Base-by-base conservation (phyloP, 768 basidiomycete species). In the Tulasnella sp. region DNA sequence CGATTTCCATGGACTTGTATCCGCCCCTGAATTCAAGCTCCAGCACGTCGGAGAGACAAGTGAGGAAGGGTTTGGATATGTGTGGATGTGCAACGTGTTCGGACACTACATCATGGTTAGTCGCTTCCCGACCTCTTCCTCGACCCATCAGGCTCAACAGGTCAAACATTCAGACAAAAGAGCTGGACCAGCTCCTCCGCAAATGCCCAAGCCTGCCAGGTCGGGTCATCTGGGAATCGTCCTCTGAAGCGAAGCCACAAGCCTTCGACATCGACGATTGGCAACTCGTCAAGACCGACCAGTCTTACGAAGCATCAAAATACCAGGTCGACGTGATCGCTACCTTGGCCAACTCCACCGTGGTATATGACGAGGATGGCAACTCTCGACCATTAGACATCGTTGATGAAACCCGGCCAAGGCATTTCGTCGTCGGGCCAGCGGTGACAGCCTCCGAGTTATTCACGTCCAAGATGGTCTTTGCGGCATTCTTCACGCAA, bases 21-120 rank as follows among this genome's bases (percentile, higher is more conserved):
- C 91, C 7, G 79, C 85, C 4, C 93, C 93, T 1, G 81, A 76
- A 19, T 94, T 84, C 84, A 89, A 91, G 82, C 79, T 87, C 5
- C 93, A 96, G 83, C 84, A 87, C 39, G 83, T 80, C 16, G 93
- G 92, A 10, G 88, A 91, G 81, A 82, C 88, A 74, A 93, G 90
- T 81, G 85, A 85, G 5, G 94, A 96, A 81, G 91, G 92, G 7
- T 85, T 95, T 0, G 95, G 95, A 3, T 92, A 89, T 88, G 89
- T 91, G 9, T 96, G 94, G 93, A 93, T 95, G 83, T 92, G 90
- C 80, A 96, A 96, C 82, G 85, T 95, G 38, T 95, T 96, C 78
- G 91, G 92, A 0, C 94, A 95, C 84, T 96, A 92, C 83, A 88
- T 88, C 39, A 85, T 96, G 81, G 94, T 95, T 83, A 77, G 92